Base-by-base conservation (phyloP, 768 basidiomycete genomes). In the Tricholoma sp. region DNA sequence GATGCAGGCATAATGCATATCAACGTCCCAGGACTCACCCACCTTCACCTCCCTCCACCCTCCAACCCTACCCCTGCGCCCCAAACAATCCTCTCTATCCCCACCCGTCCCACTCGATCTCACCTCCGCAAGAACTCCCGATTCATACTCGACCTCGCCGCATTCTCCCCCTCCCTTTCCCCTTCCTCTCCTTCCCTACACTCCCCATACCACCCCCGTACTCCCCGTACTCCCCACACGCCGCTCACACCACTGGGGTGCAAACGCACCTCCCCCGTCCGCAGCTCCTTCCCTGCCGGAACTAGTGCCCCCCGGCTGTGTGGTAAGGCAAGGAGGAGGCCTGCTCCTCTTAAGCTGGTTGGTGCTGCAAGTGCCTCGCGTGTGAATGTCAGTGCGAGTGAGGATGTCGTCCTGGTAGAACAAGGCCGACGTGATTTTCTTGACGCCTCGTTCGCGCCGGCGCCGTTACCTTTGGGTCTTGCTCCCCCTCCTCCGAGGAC, bases 371-470 rank as follows among this genome's bases (percentile, higher is more conserved):
- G 24, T 27, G 24, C 50, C 64, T 63, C 47, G 55, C 29, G 57
- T 10, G 58, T 64, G 11, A 6, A 21, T 18, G 8, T 55, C 35
- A 24, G 56, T 57, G 8, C 16, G 2, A 59, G 57, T 10, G 39
- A 57, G 21, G 63, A 56, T 12, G 50, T n/a, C 4, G 57, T 43
- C 8, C 49, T 57, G 10, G 52, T 18, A n/a, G 34, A 52, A 10
- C 32, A 57, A 4, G 61, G 56, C 56, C 54, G 39, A 22, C 31
- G 21, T 8, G 77, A 77, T 46, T 82, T 82, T 54, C 57, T 80
- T 59, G 71, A 72, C 14, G 65, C 72, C n/a, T 79, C 78, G 32
- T 81, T 80, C 59, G 64, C 4, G 16, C 62, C 62, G 18, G 31
- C 22, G 14, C 41, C 37, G 4, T 12, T 14, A 10, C 29, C 53